A percentile compares a stretch with the other conserved stretches of the same genome.
phyloP scores from a whole-genome alignment of 1,139 yeast genomes.

The Yamadazyma spencermartinsiae region DNA sequence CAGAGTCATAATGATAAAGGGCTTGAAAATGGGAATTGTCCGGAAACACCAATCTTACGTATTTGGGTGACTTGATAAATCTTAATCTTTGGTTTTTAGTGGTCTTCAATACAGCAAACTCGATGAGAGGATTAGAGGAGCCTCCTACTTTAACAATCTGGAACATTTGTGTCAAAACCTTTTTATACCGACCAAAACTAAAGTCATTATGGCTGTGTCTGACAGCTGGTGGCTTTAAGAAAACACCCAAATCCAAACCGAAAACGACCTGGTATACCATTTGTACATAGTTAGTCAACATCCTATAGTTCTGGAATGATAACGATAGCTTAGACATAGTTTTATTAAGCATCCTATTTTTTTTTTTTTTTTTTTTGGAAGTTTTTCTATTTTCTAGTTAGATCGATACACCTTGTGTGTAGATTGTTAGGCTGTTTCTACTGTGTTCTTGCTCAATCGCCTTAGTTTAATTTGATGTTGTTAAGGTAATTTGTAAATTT shows the following conservation, averaged over 20 bases:
- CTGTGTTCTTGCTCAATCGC: neutral
- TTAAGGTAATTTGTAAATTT: neutral
- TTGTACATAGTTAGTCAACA: neutral
- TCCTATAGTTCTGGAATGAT: neutral
- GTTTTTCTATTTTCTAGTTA: neutral
- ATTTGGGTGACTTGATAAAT: neutral
- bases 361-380: neutral
- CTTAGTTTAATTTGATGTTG: neutral
- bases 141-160: constrained; percentile 9
- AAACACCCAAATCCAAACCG: neutral
- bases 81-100: constrained; percentile 4
- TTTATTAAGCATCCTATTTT: neutral
- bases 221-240: neutral
- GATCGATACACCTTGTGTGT: too few relatives aligned
- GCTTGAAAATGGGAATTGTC: constrained; percentile 1
- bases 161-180: constrained; percentile 8
- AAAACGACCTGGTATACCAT: neutral
- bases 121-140: constrained; percentile 5
- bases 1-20: neutral
- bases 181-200: constrained; percentile 7
- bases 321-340: neutral
- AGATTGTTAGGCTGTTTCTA: neutral
- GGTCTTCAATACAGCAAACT: constrained; percentile 8
- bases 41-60: constrained; percentile 1
- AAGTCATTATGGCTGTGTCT: constrained; percentile 1